phyloP scores from a whole-genome alignment of 306 rosid species.

The Cucurbita argyrosperma region DNA sequence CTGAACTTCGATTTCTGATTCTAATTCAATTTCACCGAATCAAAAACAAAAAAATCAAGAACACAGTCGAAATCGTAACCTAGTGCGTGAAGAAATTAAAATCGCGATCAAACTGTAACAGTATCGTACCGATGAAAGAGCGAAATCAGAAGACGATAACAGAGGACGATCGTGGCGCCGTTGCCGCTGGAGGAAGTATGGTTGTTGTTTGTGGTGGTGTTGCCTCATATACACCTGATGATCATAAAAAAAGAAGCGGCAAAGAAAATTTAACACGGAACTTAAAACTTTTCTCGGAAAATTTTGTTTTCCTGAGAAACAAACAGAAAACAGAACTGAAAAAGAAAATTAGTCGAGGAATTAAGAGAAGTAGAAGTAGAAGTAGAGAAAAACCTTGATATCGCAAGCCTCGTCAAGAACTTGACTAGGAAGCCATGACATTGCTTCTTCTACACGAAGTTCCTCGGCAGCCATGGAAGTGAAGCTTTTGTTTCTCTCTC shows the following conservation, averaged over 20 bases:
- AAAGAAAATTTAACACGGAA: not conserved
- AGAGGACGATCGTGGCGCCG: conserved; percentile 7
- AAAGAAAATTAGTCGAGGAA: not conserved
- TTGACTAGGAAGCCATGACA: conserved; percentile 44
- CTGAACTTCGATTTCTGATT: conserved; percentile 14
- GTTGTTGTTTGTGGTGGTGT: not conserved
- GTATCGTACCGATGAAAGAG: conserved; percentile 9
- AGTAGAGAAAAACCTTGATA: conserved; percentile 19
- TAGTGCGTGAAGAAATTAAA: not conserved
- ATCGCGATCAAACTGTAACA: not conserved
- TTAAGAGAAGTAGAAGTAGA: not conserved
- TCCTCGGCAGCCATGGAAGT: conserved; percentile 32
- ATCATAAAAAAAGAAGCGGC: not conserved
- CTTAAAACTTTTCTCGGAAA: not conserved
- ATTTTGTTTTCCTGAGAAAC: not conserved
- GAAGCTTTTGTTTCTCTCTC: not conserved
- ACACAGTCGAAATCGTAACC: not conserved
- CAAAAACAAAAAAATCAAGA: not conserved
- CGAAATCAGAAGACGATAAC: not conserved
- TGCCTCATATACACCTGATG: conserved; percentile 8
- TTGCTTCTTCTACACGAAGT: conserved; percentile 44
- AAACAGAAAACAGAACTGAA: not conserved
- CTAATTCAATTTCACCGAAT: not conserved
- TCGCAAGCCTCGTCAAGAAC: conserved; percentile 30
- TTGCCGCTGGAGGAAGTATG: not conserved